Evolutionary conservation across 257 asterid species (phyloP).

Genomic region (Osmanthus fragrans): DNA sequence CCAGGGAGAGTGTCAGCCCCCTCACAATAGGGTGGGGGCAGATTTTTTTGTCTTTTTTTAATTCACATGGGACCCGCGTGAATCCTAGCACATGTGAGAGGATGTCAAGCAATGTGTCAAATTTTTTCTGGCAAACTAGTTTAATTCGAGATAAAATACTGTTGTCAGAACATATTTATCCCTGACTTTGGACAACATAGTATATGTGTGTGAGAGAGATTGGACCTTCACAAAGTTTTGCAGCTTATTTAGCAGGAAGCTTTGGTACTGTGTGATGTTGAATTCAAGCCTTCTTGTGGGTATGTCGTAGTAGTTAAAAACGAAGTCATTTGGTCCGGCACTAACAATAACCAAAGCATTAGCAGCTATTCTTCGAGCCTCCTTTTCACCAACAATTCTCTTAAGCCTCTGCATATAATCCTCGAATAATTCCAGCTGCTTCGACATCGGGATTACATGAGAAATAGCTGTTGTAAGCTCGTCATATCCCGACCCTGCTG

Average conservation of each 20-base stretch:
- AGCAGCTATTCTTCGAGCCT: slow-evolving; percentile 34
- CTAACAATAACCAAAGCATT: slow-evolving; percentile 57
- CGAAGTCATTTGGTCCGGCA: slow-evolving; percentile 69
- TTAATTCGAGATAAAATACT: neutral
- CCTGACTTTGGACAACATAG: neutral
- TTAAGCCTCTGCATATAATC: slow-evolving; percentile 41
- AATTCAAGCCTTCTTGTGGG: slow-evolving; percentile 54
- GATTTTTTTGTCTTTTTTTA: too few species aligned
- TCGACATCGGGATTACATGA: slow-evolving; percentile 47
- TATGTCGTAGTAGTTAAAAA: slow-evolving; percentile 51
- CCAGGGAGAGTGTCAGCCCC: too few species aligned
- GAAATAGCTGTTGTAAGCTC: slow-evolving; percentile 53
- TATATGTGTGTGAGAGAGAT: neutral
- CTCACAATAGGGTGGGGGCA: too few species aligned
- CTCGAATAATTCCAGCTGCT: slow-evolving; percentile 41
- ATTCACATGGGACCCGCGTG: too few species aligned
- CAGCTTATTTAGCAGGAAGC: slow-evolving; percentile 50
- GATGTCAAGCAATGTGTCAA: too few species aligned
- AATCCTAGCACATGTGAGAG: too few species aligned
- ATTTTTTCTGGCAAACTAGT: too few species aligned
- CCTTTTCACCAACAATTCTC: slow-evolving; percentile 40
- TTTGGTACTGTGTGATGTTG: slow-evolving; percentile 45
- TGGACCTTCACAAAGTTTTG: slow-evolving; percentile 52
- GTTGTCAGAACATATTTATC: neutral
- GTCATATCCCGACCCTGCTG: slow-evolving; percentile 79